These are phyloP conservation scores for Alternaria arbusti DNA, from an alignment of 2,329 filamentous ascomycete species.

Conservation along the genomic window DNA sequence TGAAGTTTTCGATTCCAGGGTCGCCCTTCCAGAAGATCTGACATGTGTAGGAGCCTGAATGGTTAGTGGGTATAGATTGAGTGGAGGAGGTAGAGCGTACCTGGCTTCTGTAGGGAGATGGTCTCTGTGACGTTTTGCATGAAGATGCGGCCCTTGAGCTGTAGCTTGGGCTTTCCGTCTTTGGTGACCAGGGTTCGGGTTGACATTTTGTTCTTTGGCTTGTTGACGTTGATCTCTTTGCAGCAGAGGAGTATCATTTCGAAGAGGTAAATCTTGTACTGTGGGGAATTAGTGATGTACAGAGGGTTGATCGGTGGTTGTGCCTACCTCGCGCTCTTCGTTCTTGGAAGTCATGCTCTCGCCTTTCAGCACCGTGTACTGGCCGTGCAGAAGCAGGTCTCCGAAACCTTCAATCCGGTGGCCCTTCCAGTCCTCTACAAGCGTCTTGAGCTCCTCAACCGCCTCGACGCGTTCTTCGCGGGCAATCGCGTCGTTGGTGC, in stretches of 20 bases:
- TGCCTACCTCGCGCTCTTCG: slow-evolving; percentile 83
- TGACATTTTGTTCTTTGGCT: slow-evolving; percentile 71
- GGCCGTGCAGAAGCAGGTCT: slow-evolving; percentile 83
- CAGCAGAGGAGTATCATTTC: slow-evolving; percentile 94
- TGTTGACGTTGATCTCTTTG: slow-evolving; percentile 89
- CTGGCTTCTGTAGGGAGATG: slow-evolving; percentile 84
- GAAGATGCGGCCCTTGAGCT: slow-evolving; percentile 96
- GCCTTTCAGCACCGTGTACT: slow-evolving; percentile 87
- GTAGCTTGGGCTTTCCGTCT: slow-evolving; percentile 77
- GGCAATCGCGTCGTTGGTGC: slow-evolving; percentile 90
- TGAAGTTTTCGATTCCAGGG: slow-evolving; percentile 92
- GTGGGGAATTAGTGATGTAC: slow-evolving; percentile 11
- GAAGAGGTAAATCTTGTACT: slow-evolving; percentile 99
- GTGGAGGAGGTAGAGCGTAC: slow-evolving; percentile 57
- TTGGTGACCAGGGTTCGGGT: slow-evolving; percentile 74
- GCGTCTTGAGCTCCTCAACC: slow-evolving; percentile 76
- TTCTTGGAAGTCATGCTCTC: slow-evolving; percentile 77
- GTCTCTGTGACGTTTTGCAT: slow-evolving; percentile 99
- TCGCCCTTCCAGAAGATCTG: slow-evolving; percentile 99
- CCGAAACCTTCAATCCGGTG: slow-evolving; percentile 92
- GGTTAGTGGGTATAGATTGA: not conserved
- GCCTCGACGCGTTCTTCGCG: slow-evolving; percentile 85
- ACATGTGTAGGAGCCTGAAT: slow-evolving; percentile 83
- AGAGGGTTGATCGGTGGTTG: not conserved
- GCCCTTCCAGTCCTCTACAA: slow-evolving; percentile 97